Base-by-base conservation (phyloP, 345 rosid genomes). In the Gynandropsis gynandra region DNA sequence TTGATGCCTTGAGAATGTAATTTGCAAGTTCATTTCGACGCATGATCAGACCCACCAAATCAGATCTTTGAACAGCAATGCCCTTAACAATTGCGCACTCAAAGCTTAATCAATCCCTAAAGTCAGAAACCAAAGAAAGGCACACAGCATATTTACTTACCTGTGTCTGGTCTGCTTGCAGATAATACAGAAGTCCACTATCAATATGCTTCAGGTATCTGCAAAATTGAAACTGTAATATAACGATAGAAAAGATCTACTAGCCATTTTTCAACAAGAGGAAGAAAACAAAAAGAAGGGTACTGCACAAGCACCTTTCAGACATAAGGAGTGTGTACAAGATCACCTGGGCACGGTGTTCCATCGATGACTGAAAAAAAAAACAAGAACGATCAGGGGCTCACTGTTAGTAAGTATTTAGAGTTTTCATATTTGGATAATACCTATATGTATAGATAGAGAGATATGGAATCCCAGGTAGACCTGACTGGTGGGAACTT, bases 301-400 rank as follows among this genome's bases (percentile, higher is more conserved):
- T 16, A 44, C 50, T 46, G 7, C 47, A 29, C 10, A 62, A 62
- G 63, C 47, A 87, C 98, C 95, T 84, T 69, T 92, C 98, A 33
- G 98, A 92, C 98, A 92, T 87, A 57, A 92, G 95, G 56, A 92
- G 89, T 44, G 89, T 78, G 78, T 92, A 92, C 73, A 87, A 74
- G 72, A 92, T 80, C 73, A 92, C 98, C 74, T 92, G 98, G 35
- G 95, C 98, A 64, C 76, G 44, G 64, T 92, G 98, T 66, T 92
- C 98, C 80, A 72, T 61, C 10, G 93, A 80, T 58, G 96, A 71
- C 98, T 92, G 81, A 79, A 64, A 17, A 79, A 64, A 17, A 65
- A 59, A 68, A 66, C 37, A 27, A 24, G 5, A 53, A 34, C 53
- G 33, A 46, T 39, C 21, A 56, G 45, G 40, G n/a, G 27, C 51